Percentiles rank a stretch among this genome's conserved stretches.
These are phyloP conservation scores for Raffaelea deltoideospora DNA, from an alignment of 2,329 filamentous ascomycete genomes.

Conservation along the genomic window DNA sequence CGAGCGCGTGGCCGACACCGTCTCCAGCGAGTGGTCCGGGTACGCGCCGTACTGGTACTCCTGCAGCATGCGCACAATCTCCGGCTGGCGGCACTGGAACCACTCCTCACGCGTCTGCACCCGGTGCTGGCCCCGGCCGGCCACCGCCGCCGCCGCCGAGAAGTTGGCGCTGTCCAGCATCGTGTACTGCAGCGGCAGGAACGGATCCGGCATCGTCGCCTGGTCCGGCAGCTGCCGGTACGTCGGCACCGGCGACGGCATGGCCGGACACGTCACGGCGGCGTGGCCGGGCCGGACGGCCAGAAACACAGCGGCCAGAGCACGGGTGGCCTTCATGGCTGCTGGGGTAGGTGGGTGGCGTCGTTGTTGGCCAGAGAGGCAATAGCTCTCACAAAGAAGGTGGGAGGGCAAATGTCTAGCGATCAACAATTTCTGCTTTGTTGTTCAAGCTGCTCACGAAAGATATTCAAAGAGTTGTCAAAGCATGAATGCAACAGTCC, in stretches of 20 bases:
- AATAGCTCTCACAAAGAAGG: too few relatives aligned
- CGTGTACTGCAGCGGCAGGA: slow-evolving; percentile 24
- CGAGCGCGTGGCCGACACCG: slow-evolving; percentile 28
- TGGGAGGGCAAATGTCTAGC: too few relatives aligned
- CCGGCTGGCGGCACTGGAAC: slow-evolving; percentile 31
- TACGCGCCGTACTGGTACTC: slow-evolving; percentile 37
- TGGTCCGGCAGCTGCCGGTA: slow-evolving; percentile 21
- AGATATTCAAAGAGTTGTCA: too few relatives aligned
- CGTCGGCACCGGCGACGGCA: slow-evolving; percentile 17
- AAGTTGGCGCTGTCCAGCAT: slow-evolving; percentile 18
- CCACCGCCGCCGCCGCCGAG: slow-evolving; percentile 17
- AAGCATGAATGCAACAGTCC: too few relatives aligned
- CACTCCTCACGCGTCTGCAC: slow-evolving; percentile 29
- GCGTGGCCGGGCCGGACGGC: too few relatives aligned
- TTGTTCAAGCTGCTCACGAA: too few relatives aligned
- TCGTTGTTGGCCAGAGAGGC: too few relatives aligned
- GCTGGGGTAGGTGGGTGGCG: too few relatives aligned
- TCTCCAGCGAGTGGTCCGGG: slow-evolving; percentile 30
- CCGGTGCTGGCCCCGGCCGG: slow-evolving; percentile 23
- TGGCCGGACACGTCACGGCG: slow-evolving; percentile 10
- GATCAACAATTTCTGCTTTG: too few relatives aligned
- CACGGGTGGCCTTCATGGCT: too few relatives aligned
- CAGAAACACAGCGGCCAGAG: too few relatives aligned
- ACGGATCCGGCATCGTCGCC: slow-evolving; percentile 27
- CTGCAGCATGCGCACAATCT: slow-evolving; percentile 32